phyloP scores from a whole-genome alignment of 768 basidiomycete genomes.

The Boletellus emodensis region DNA sequence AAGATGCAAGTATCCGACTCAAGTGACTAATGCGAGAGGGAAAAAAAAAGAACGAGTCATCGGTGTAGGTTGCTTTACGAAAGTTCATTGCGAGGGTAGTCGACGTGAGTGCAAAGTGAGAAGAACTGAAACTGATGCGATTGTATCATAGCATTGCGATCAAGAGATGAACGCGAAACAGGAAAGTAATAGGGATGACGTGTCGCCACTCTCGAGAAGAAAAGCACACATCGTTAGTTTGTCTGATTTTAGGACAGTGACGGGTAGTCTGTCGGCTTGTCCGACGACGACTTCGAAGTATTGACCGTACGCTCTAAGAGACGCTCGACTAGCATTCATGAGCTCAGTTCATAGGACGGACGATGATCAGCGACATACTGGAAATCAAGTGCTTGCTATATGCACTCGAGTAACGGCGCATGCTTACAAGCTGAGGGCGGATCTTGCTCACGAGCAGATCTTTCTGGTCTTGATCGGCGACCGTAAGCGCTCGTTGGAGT shows the following conservation, averaged over 20 bases:
- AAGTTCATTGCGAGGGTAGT: slow-evolving; percentile 34
- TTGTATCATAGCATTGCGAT: slow-evolving; percentile 37
- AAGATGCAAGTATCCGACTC: slow-evolving; percentile 25
- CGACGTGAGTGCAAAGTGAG: slow-evolving; percentile 30
- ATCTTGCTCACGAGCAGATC: slow-evolving; percentile 59
- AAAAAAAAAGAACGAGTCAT: slow-evolving; percentile 14
- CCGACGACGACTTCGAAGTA: slow-evolving; percentile 20
- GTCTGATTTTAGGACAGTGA: slow-evolving; percentile 24
- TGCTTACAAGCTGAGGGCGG: slow-evolving; percentile 61
- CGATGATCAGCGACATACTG: slow-evolving; percentile 45
- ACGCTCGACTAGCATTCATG: slow-evolving; percentile 54
- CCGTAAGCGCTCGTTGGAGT: slow-evolving; percentile 69
- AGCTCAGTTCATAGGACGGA: slow-evolving; percentile 1
- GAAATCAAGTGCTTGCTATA: slow-evolving; percentile 80
- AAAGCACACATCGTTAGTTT: slow-evolving; percentile 15
- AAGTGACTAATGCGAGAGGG: slow-evolving; percentile 15
- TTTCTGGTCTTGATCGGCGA: slow-evolving; percentile 70
- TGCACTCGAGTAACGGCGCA: slow-evolving; percentile 67
- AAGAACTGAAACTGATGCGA: slow-evolving; percentile 28
- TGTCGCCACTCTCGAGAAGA: slow-evolving; percentile 8
- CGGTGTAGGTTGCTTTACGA: slow-evolving; percentile 34
- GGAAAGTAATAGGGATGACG: slow-evolving; percentile 1
- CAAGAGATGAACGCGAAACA: slow-evolving; percentile 11
- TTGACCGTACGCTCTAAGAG: slow-evolving; percentile 52
- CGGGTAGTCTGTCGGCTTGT: slow-evolving; percentile 31